A percentile compares a stretch with the other conserved stretches of the same genome.
Evolutionary conservation across 805 yeast genomes (phyloP).

Genomic region (Saccharomycopsis selenospora): DNA sequence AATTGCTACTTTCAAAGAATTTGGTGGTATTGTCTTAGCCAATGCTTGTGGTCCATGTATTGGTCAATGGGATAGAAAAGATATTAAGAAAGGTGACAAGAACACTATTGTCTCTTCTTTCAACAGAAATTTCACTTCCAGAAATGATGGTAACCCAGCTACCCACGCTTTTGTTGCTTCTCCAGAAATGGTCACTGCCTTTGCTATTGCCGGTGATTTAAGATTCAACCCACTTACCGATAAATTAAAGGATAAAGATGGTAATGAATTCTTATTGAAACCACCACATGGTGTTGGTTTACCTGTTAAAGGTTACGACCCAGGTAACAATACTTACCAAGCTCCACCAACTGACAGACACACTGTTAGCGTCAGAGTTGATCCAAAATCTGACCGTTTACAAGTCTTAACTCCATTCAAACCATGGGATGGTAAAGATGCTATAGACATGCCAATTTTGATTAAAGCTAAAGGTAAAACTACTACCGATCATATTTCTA

Average conservation of each 20-base stretch:
- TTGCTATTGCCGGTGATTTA: constrained; percentile 93
- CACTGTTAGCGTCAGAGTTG: constrained; percentile 61
- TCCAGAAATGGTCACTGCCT: constrained; percentile 93
- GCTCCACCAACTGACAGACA: constrained; percentile 91
- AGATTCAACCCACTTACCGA: constrained; percentile 94
- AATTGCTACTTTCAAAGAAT: constrained; percentile 77
- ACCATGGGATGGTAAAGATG: constrained; percentile 96
- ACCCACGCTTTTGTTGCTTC: constrained; percentile 97
- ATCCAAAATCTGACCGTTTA: constrained; percentile 93
- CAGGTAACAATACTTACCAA: constrained; percentile 92
- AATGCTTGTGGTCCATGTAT: constrained; percentile 99
- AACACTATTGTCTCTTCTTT: constrained; percentile 95
- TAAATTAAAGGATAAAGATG: constrained; percentile 77
- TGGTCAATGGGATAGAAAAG: constrained; percentile 98
- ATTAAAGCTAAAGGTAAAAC: constrained; percentile 96
- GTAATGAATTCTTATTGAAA: constrained; percentile 80
- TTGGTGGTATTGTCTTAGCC: constrained; percentile 91
- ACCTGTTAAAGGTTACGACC: constrained; percentile 83
- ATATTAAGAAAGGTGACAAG: constrained; percentile 86
- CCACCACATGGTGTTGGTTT: constrained; percentile 89
- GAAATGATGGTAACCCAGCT: constrained; percentile 97
- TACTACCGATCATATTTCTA: constrained; percentile 98
- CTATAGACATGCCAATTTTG: constrained; percentile 80
- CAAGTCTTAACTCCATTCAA: constrained; percentile 90
- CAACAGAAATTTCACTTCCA: constrained; percentile 96